A percentile compares a stretch with the other conserved stretches of the same genome.
These are phyloP conservation scores for Ascosphaera pollenicola DNA, from an alignment of 2,329 filamentous ascomycete genomes.

Conservation along the genomic window DNA sequence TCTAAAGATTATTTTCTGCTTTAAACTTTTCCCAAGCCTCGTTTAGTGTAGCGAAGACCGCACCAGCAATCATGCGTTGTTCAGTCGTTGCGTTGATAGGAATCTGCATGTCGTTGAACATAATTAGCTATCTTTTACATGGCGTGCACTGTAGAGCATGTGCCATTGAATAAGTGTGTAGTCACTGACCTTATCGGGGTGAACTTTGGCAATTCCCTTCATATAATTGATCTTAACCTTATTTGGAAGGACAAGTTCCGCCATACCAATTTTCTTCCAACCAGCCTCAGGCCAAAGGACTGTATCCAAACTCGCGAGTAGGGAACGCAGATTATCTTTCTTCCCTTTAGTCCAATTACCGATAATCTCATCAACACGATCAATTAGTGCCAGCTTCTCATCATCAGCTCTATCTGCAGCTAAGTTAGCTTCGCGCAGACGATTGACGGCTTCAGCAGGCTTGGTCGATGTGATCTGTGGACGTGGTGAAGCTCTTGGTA, in stretches of 20 bases:
- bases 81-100: slow-evolving; percentile 41
- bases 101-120: slow-evolving; percentile 28
- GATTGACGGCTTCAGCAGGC: slow-evolving; percentile 55
- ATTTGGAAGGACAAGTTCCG: slow-evolving; percentile 74
- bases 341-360: slow-evolving; percentile 75
- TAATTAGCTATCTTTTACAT: too few relatives aligned
- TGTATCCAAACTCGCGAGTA: slow-evolving; percentile 66
- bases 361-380: slow-evolving; percentile 64
- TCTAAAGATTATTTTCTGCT: slow-evolving; percentile 26
- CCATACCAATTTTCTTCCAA: slow-evolving; percentile 93
- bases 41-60: slow-evolving; percentile 42
- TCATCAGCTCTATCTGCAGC: slow-evolving; percentile 73
- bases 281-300: slow-evolving; percentile 83
- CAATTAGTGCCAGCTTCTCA: slow-evolving; percentile 74
- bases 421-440: slow-evolving; percentile 62
- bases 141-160: too few relatives aligned
- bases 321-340: slow-evolving; percentile 70
- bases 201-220: slow-evolving; percentile 97
- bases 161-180: slow-evolving; percentile 1
- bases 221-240: slow-evolving; percentile 98
- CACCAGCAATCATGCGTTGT: slow-evolving; percentile 42
- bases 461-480: slow-evolving; percentile 14
- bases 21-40: slow-evolving; percentile 51
- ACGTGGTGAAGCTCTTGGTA: slow-evolving; percentile 20
- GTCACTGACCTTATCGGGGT: slow-evolving; percentile 79